These are phyloP conservation scores for Suillus decipiens DNA, from an alignment of 768 basidiomycete species.

Conservation along the genomic window DNA sequence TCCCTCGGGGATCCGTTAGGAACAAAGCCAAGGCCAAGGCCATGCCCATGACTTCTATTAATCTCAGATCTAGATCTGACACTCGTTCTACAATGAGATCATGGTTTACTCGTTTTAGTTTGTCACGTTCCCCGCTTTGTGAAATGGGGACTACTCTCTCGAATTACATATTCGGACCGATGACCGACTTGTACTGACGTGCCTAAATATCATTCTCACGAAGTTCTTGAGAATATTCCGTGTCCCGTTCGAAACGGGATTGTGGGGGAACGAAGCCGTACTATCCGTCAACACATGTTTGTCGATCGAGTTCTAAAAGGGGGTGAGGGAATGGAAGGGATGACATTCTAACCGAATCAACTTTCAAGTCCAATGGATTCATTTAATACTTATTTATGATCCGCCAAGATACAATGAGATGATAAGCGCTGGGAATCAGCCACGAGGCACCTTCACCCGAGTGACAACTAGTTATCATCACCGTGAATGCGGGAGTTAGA, in stretches of 20 bases:
- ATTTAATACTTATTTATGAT: conserved; percentile 9
- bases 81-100: background rate
- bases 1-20: conserved; percentile 11
- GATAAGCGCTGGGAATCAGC: conserved; percentile 8
- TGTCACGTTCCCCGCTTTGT: conserved; percentile 4
- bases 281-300: conserved; percentile 1
- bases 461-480: too few species aligned
- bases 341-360: background rate
- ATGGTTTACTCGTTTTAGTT: background rate
- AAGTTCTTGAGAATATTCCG: conserved; percentile 19
- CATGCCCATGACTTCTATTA: conserved; percentile 7
- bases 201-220: too few species aligned
- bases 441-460: conserved; percentile 5
- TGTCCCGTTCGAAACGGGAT: conserved; percentile 26
- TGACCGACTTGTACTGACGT: too few species aligned
- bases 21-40: conserved; percentile 4
- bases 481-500: conserved; percentile 5
- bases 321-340: conserved; percentile 3
- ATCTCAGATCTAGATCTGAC: conserved; percentile 5
- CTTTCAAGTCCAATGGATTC: background rate
- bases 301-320: conserved; percentile 1
- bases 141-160: too few species aligned
- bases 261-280: too few species aligned
- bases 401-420: conserved; percentile 4
- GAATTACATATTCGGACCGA: conserved; percentile 2